phyloP scores from a whole-genome alignment of 2,329 filamentous ascomycete genomes.

The Lachnellula willkommii region DNA sequence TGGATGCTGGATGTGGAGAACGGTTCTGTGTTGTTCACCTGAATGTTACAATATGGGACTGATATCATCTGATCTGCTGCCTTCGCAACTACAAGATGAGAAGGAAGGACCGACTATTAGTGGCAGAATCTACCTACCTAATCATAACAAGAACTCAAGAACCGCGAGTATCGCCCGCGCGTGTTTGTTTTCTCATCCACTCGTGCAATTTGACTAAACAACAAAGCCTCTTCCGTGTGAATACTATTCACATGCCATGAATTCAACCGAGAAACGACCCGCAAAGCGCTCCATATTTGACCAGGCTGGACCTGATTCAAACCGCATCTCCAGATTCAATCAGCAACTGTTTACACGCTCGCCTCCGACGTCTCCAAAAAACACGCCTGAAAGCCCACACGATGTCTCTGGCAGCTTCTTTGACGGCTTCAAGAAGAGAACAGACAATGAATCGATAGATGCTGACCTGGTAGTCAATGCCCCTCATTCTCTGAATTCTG shows the following conservation, averaged over 20 bases:
- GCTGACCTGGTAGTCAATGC: background rate
- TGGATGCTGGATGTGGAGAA: no score
- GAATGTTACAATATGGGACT: no score
- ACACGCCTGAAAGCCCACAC: background rate
- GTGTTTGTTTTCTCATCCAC: no score
- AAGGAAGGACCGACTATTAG: no score
- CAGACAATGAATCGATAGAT: background rate
- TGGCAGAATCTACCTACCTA: no score
- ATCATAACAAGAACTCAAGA: no score
- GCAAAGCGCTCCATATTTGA: background rate
- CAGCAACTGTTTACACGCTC: background rate
- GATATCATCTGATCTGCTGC: no score
- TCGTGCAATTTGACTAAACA: no score
- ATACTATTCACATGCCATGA: background rate
- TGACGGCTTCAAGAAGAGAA: background rate
- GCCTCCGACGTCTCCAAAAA: background rate
- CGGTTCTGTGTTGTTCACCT: no score
- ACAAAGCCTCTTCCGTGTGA: no score
- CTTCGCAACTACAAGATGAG: no score
- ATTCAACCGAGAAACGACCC: background rate
- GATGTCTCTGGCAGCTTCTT: background rate
- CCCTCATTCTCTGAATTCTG: background rate
- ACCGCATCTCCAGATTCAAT: background rate
- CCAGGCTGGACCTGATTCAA: background rate
- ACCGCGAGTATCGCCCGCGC: no score